Evolutionary conservation across 2,329 filamentous ascomycete genomes (phyloP), one percentile per base, ranked within the genome.

Genomic region (Colletotrichum sp.): DNA sequence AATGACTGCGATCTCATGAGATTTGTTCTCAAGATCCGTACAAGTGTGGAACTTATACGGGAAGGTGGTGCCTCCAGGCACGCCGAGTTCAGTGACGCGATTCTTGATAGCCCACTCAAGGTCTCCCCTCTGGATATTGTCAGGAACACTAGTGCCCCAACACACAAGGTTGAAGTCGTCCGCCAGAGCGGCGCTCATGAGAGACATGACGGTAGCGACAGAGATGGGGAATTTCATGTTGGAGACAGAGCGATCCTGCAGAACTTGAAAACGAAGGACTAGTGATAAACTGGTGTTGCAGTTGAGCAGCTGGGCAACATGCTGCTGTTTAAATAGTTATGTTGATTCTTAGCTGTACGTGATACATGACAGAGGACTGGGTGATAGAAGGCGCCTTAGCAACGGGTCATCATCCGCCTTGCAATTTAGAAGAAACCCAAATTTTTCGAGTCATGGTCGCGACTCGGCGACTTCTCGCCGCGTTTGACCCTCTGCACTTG

Each of bases 251-350:
- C 13, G 32, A 4, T 36, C 2, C 3, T 36, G 34, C 8, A 38
- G 2, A 18, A 8, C 1, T 43, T 43, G 2, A n/a, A n/a, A 43
- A 18, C 9, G 38, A 43, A n/a, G 5, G 38, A n/a, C 38, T 43
- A 0, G 2, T n/a, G 18, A 0, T 43, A 0, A n/a, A 43, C 0
- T n/a, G 16, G 0, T 43, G 0, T n/a, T n/a, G 5, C 0, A 1
- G 8, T 43, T n/a, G 38, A 0, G 38, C 0, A 1, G 0, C 38
- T 43, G 5, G 8, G 16, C 0, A n/a, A 43, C 0, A 43, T n/a
- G 38, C 38, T 10, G 9, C 0, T 1, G 0, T 43, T 43, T 43
- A 43, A 43, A 43, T 43, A n/a, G 5, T n/a, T n/a, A 0, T 10
- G 18, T n/a, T 43, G 18, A n/a, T 43, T 1, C 16, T n/a, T 2